Conservation (phyloP, 176 grass and related monocot species). For the Zea mays region Zm-B73-REFERENCE-NAM-5.0 NC_050103.1:176049001-176049500, state of each 20-base stretch:
- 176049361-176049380: too few species aligned
- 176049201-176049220: background rate
- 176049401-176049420: too few species aligned
- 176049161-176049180: conserved; percentile 26
- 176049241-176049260: background rate
- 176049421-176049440: too few species aligned
- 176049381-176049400: too few species aligned
- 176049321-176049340: too few species aligned
- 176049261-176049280: background rate
- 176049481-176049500: too few species aligned
- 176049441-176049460: too few species aligned
- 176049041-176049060: background rate
- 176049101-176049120: too few species aligned
- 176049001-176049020: background rate
- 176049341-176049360: too few species aligned
- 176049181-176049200: background rate
- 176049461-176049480: background rate
- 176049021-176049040: background rate
- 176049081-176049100: background rate
- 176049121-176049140: background rate
- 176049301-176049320: background rate
- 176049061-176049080: background rate
- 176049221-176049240: background rate
- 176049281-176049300: background rate
- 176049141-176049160: background rate